Base-by-base conservation (phyloP, 2,329 filamentous ascomycete species). In the Microdochium bolleyi region DNA sequence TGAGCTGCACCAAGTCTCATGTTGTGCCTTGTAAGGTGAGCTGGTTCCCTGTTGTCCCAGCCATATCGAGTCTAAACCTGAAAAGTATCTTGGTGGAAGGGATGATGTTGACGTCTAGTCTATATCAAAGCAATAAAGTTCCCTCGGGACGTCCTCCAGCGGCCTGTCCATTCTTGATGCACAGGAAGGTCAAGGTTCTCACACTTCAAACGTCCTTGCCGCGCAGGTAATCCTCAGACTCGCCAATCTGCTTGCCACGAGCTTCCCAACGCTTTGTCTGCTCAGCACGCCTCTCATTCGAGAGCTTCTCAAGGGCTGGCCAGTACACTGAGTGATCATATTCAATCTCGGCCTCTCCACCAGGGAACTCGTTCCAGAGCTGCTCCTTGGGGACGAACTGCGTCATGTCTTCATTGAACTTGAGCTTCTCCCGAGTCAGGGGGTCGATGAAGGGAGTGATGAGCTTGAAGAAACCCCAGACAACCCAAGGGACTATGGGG, bases 371-470 rank as follows among this genome's bases (percentile, higher is more conserved):
- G 62, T 84, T 86, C 85, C 90, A 88, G 51, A 99, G 81, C 67
- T 97, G 92, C 62, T 85, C 78, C 8, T 84, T 71, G 4, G 91
- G 91, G 21, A 99, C 87, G 67, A 91, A 90, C 60, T 88, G 76
- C 60, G 79, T 79, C 75, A 96, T 85, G 65, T 95, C 88, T 69
- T 96, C 91, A 75, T 97, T 96, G 79, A 96, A 96, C 74, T 94
- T 95, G 74, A 99, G 85, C 77, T 99, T 99, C 64, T 94, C 85
- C 54, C 88, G 84, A 10, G 94, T 99, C 62, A 92, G 75, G 8
- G 94, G 94, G 70, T 99, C 94, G 72, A 99, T 96, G 72, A 99
- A 96, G 38, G 92, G 91, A 3, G 84, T 91, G 71, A 99, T 92
- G 62, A 96, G 75, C 72, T 95, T 96, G 79, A 97, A 95, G 79